Evolutionary conservation across 352 stramenopile genomes (phyloP), one percentile per base, ranked within the genome.

Genomic region (Globisporangium apiculatum): DNA sequence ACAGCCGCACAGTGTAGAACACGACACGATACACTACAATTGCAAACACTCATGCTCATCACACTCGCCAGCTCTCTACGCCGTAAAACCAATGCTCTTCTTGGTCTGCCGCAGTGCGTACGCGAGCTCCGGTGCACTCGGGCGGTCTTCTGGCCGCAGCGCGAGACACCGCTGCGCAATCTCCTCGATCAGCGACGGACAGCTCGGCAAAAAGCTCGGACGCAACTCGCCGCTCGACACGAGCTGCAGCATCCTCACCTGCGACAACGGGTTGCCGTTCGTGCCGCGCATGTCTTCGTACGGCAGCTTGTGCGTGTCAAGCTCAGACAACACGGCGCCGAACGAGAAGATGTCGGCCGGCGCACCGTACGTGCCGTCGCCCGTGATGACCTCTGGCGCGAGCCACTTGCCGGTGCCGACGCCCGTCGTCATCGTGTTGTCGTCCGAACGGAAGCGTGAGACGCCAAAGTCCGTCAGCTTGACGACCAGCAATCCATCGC

Each of bases 301-400:
- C 11, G 76, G 79, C 4, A 85, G 61, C 12, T 57, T 49, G 41
- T 84, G 76, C 6, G 71, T 76, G 45, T 89, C 79, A 43, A 89
- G 63, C 51, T 89, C 79, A 0, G 68, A 74, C 0, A 89, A 46
- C 42, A 89, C 63, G 1, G 79, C 73, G 0, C 79, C 79, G 14
- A 89, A 79, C 0, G 76, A 78, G 40, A 81, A 89, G 7, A 89
- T 71, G 38, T 89, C 79, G 40, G 73, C 73, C 0, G 65, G 65
- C 2, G 72, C 53, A 40, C 76, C 72, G 57, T 89, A 89, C 47
- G 65, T 64, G 41, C 57, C 68, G 48, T 61, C 68, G 3, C 75
- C 74, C 0, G 60, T 53, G 48, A 89, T 75, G 10, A 89, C 69
- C 48, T 89, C 79, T 0, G 79, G 79, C 0, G 79, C 75, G 5